Evolutionary conservation across 2,329 filamentous ascomycete genomes (phyloP).

Genomic region (Diaporthe ampelina): DNA sequence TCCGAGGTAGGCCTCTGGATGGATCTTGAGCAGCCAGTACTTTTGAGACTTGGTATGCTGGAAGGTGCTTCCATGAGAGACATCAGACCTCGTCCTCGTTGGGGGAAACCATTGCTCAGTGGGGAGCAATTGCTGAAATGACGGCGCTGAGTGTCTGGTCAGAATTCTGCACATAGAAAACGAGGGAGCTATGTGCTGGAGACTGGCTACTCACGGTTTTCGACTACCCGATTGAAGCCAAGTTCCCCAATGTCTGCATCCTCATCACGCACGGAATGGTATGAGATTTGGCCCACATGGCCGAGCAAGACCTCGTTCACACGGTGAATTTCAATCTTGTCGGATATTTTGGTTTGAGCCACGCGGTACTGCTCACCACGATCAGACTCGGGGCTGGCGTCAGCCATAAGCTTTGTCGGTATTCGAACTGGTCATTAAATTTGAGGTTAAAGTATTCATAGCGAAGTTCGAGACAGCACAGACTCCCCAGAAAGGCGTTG

Average conservation of each 20-base stretch:
- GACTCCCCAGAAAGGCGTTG: not conserved
- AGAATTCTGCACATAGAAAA: not conserved
- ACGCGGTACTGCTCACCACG: slow-evolving; percentile 16
- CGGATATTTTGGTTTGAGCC: slow-evolving; percentile 31
- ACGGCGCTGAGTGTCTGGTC: slow-evolving; percentile 26
- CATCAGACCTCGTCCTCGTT: slow-evolving; percentile 29
- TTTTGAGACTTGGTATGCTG: slow-evolving; percentile 54
- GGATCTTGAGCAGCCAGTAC: slow-evolving; percentile 64
- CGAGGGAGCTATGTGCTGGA: not conserved
- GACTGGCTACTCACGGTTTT: slow-evolving; percentile 46
- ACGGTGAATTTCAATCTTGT: slow-evolving; percentile 50
- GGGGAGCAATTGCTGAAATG: slow-evolving; percentile 44
- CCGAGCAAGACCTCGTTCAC: slow-evolving; percentile 65
- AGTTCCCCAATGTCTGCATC: slow-evolving; percentile 55
- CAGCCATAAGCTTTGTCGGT: slow-evolving; percentile 46
- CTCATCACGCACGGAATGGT: slow-evolving; percentile 51
- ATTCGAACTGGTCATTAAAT: slow-evolving; percentile 23
- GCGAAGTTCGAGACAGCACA: slow-evolving; percentile 22
- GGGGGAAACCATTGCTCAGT: slow-evolving; percentile 48
- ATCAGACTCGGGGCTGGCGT: slow-evolving; percentile 34
- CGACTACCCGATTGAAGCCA: slow-evolving; percentile 50
- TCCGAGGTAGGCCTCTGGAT: slow-evolving; percentile 65
- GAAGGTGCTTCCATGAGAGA: slow-evolving; percentile 17
- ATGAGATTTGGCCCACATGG: slow-evolving; percentile 65
- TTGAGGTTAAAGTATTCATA: slow-evolving; percentile 35